Conservation (phyloP, 1,284 basidiomycete genomes). For the Ustilago tritici region DNA sequence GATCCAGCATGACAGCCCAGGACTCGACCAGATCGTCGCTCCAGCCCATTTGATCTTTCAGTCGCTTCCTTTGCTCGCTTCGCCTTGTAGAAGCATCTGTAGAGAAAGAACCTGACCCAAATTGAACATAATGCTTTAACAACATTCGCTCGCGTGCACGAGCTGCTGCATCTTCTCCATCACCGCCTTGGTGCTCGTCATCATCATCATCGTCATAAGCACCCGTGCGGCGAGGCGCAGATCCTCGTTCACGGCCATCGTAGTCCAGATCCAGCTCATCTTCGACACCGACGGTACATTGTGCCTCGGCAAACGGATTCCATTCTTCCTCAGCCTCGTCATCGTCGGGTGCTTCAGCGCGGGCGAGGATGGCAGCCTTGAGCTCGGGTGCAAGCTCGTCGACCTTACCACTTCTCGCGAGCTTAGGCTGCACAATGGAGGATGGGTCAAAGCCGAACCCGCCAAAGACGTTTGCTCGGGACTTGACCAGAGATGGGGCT, state of each 20-base stretch:
- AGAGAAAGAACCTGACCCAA: slow-evolving; percentile 31
- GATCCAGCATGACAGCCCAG: slow-evolving; percentile 59
- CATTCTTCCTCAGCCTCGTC: slow-evolving; percentile 54
- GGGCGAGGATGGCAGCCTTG: slow-evolving; percentile 52
- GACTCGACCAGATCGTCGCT: slow-evolving; percentile 58
- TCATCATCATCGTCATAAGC: slow-evolving; percentile 22
- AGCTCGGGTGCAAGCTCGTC: slow-evolving; percentile 44
- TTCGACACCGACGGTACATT: slow-evolving; percentile 45
- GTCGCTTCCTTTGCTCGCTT: slow-evolving; percentile 17
- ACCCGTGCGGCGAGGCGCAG: slow-evolving; percentile 6
- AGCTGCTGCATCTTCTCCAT: slow-evolving; percentile 9
- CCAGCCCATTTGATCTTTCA: slow-evolving; percentile 40
- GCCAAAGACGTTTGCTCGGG: slow-evolving; percentile 51
- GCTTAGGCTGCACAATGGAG: slow-evolving; percentile 24
- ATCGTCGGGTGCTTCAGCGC: slow-evolving; percentile 50
- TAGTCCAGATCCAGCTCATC: slow-evolving; percentile 55
- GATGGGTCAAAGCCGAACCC: slow-evolving; percentile 36
- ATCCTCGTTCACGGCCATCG: slow-evolving; percentile 27
- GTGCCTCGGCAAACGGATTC: slow-evolving; percentile 42
- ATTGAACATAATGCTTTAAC: slow-evolving; percentile 35
- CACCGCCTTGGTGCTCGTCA: slow-evolving; percentile 13
- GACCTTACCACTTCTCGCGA: slow-evolving; percentile 15
- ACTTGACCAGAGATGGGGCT: slow-evolving; percentile 31
- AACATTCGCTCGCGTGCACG: slow-evolving; percentile 38
- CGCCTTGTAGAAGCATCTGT: slow-evolving; percentile 30